Evolutionary conservation across 495 filamentous ascomycete species (phyloP), one percentile per base, ranked within the genome.

Genomic region (Aspergillus sparsus): DNA sequence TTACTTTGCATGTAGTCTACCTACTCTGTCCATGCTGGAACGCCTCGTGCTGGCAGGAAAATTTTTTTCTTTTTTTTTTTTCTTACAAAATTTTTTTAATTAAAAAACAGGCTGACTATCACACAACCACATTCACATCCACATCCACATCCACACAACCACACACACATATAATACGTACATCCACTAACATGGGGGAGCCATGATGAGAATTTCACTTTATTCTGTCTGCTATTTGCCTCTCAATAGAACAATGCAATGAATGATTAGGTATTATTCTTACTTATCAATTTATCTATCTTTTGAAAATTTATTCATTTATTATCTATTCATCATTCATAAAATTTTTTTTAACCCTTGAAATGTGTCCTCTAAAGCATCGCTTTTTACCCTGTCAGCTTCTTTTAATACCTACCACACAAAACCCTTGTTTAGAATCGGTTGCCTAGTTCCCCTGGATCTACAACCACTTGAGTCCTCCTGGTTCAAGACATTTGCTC

Each of bases 381-480:
- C 39, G 8, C 46, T 33, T 13, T 56, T 21, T 31, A 27, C 53
- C 53, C 41, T 34, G 41, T 56, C 32, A 45, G 44, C 10, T 16
- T 47, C 42, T 15, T 45, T 54, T 44, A 46, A 10, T 27, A 27
- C 21, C 21, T 27, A 27, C 21, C 21, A 27, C 21, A 27, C 21
- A 35, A 51, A 51, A 13, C 27, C 21, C 49, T 16, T 33, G 39
- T 47, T 47, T 10, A 44, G 53, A 34, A 56, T 47, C 27, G 53
- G 53, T 56, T 56, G 53, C 53, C 41, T 56, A 46, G 53, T 27
- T 27, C 39, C 27, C 53, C 53, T 56, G 53, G 53, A 56, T 56
- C 41, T 56, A 34, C 41, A 32, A n/a, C 12, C 21, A 33, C 47
- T 45, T 8, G 21, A 55, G 44, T 27, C n/a, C n/a, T n/a, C n/a